Conservation (phyloP, 2,329 filamentous ascomycete genomes). For the Fusarium solani-melongenae region DNA sequence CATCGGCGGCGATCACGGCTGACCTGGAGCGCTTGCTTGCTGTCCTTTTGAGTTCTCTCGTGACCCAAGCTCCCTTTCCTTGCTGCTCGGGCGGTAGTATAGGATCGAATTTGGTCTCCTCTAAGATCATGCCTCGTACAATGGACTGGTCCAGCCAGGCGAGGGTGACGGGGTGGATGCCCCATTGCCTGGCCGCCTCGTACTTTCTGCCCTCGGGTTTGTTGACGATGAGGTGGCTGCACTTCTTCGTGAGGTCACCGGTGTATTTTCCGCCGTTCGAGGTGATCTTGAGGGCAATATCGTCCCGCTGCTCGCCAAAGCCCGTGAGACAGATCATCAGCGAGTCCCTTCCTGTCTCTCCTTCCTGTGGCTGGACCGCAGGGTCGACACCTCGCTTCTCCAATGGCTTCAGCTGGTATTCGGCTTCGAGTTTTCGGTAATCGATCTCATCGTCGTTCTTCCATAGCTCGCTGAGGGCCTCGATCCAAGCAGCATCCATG, state of each 20-base stretch:
- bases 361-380: slow-evolving; percentile 30
- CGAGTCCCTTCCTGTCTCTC: slow-evolving; percentile 49
- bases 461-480: slow-evolving; percentile 83
- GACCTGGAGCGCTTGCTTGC: slow-evolving; percentile 71
- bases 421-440: slow-evolving; percentile 73
- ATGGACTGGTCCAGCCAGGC: slow-evolving; percentile 90
- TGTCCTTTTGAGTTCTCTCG: slow-evolving; percentile 57
- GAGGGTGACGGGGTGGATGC: slow-evolving; percentile 79
- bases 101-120: slow-evolving; percentile 88
- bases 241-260: slow-evolving; percentile 84
- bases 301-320: slow-evolving; percentile 72
- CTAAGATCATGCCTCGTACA: slow-evolving; percentile 87
- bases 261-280: slow-evolving; percentile 85
- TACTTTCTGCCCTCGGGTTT: slow-evolving; percentile 90
- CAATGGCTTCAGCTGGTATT: slow-evolving; percentile 74
- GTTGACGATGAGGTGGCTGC: slow-evolving; percentile 88
- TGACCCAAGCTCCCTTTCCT: slow-evolving; percentile 80
- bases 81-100: slow-evolving; percentile 75
- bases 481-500: slow-evolving; percentile 85
- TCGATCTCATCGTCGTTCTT: slow-evolving; percentile 83
- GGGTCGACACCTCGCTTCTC: slow-evolving; percentile 61
- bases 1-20: slow-evolving; percentile 58
- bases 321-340: slow-evolving; percentile 68
- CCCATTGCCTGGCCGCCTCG: slow-evolving; percentile 85
- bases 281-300: slow-evolving; percentile 75